Conservation (phyloP, 495 filamentous ascomycete species). For the Neurospora sp. region DNA sequence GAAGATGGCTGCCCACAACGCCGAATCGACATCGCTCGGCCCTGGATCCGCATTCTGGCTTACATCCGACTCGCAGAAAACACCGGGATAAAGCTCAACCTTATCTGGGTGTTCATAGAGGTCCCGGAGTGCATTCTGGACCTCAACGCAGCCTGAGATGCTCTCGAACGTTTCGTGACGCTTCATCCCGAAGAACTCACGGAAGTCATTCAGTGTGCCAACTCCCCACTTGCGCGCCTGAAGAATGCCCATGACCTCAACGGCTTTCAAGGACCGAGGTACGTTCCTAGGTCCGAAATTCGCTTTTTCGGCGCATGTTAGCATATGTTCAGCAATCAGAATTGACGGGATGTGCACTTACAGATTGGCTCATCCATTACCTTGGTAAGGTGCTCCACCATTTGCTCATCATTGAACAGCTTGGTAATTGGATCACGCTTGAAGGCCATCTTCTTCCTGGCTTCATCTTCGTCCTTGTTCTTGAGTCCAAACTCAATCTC, state of each 20-base stretch:
- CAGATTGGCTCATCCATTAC: slow-evolving; percentile 48
- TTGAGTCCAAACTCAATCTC: slow-evolving; percentile 51
- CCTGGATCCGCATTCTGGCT: slow-evolving; percentile 4
- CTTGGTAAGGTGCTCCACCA: slow-evolving; percentile 51
- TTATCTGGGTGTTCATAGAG: slow-evolving; percentile 70
- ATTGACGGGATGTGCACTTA: slow-evolving; percentile 49
- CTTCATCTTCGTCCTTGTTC: slow-evolving; percentile 41
- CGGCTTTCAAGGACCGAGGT: slow-evolving; percentile 53
- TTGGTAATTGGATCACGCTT: slow-evolving; percentile 42
- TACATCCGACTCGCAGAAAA: slow-evolving; percentile 49
- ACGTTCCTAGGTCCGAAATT: slow-evolving; percentile 58
- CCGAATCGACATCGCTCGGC: slow-evolving; percentile 45
- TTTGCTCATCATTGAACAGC: slow-evolving; percentile 48
- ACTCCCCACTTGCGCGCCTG: slow-evolving; percentile 70
- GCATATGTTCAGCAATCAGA: slow-evolving; percentile 48
- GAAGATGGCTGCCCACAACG: slow-evolving; percentile 65
- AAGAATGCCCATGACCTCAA: slow-evolving; percentile 70
- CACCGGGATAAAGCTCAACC: slow-evolving; percentile 36
- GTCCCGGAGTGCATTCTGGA: slow-evolving; percentile 54
- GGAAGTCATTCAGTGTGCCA: slow-evolving; percentile 72
- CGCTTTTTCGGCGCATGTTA: slow-evolving; percentile 38
- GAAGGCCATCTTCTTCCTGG: slow-evolving; percentile 41
- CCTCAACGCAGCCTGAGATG: slow-evolving; percentile 61
- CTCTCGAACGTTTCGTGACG: slow-evolving; percentile 61
- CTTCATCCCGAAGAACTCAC: slow-evolving; percentile 59